Evolutionary conservation across 176 grass and related monocot species (phyloP).

Genomic region (Themeda triandra): DNA sequence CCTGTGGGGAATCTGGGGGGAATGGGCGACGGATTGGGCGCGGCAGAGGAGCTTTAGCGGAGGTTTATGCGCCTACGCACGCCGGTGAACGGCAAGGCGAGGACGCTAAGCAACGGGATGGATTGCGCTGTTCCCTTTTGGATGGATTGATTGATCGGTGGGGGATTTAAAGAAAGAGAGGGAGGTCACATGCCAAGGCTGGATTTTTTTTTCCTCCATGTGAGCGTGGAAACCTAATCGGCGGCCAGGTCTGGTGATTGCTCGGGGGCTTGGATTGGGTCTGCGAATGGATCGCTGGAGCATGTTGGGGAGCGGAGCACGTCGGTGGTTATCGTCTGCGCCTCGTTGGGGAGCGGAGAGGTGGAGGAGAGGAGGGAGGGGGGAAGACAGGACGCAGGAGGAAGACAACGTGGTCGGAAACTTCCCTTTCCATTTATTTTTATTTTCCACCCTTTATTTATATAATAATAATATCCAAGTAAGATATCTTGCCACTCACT

Average conservation of each 20-base stretch:
- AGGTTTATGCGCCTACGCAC: constrained; percentile 24
- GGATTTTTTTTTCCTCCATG: constrained; percentile 33
- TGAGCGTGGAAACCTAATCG: constrained; percentile 5
- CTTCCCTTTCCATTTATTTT: not conserved
- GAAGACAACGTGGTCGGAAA: constrained; percentile 39
- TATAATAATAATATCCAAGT: too few species aligned
- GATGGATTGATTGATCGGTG: constrained; percentile 15
- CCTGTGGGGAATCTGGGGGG: constrained; percentile 1
- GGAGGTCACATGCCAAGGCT: constrained; percentile 33
- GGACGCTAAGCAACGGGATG: constrained; percentile 18
- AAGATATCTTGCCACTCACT: not conserved
- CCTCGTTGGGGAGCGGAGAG: not conserved
- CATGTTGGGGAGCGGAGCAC: constrained; percentile 22
- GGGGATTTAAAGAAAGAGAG: constrained; percentile 21
- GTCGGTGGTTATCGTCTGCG: constrained; percentile 29
- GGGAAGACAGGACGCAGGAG: constrained; percentile 8
- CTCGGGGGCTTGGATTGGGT: not conserved
- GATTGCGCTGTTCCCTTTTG: constrained; percentile 23
- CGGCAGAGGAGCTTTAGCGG: constrained; percentile 22
- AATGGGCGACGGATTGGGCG: constrained; percentile 6
- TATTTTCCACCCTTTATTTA: not conserved
- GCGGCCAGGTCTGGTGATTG: constrained; percentile 10
- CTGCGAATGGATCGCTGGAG: constrained; percentile 34
- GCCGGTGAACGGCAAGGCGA: constrained; percentile 10
- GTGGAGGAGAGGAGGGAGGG: not conserved